Evolutionary conservation across 805 yeast species (phyloP), one percentile per base, ranked within the genome.

Genomic region (Cyberlindnera nakhonratchasimensis): DNA sequence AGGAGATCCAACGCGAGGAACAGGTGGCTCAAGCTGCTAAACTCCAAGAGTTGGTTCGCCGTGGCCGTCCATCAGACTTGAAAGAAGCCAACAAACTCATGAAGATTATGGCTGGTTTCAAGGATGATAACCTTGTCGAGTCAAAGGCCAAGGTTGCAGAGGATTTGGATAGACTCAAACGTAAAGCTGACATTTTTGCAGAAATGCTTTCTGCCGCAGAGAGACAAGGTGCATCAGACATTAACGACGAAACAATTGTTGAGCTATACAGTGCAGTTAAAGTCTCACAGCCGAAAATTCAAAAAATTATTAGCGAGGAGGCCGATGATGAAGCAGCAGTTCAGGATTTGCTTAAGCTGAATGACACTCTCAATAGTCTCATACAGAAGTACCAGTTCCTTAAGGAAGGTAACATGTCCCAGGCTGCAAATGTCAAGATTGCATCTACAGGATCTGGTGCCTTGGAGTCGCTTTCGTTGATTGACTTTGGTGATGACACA

Each of bases 41-140:
- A 66, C 75, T 93, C 51, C 99, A 93, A 66, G 99, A 93, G 64
- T 74, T 93, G 48, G 86, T 93, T 48, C 81, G 98, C 66, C 77
- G 97, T 55, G 99, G 98, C 31, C 84, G 86, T 62, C 98, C 99
- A 6, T 86, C 82, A 50, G 99, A 93, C 66, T 75, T 93, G 58
- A 86, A 83, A 55, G 99, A 93, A 64, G 99, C 99, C 33, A 93
- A 93, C 64, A 87, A 86, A 54, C 74, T 93, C 63, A 93, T 93
- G 99, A 89, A 91, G 62, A 80, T 93, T 53, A 89, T 93, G 96
- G 96, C 98, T 5, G 99, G 99, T 6, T 93, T 88, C 70, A 86
- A 86, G 62, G 88, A 86, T 56, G 96, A 89, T 61, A 78, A 80
- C 47, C 57, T 61, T 11, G 69, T 75, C 16, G 69, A 75, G 47